These are phyloP conservation scores for Pulveroboletus ravenelii DNA, from an alignment of 768 basidiomycete species.

Conservation along the genomic window DNA sequence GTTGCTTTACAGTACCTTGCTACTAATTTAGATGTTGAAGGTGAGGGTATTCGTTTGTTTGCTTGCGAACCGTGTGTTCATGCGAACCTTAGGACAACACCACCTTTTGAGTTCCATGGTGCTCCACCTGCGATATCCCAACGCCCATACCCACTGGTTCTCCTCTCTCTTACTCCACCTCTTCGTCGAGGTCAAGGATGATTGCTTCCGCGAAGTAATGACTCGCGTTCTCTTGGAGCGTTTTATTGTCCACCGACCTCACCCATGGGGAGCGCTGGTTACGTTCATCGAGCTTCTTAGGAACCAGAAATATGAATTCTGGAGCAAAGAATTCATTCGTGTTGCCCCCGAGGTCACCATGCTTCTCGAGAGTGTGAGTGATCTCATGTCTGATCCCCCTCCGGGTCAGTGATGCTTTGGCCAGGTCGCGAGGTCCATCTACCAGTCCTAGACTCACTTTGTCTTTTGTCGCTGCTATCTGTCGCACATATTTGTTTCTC, in stretches of 20 bases:
- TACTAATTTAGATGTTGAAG: conserved; percentile 84
- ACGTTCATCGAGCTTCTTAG: conserved; percentile 92
- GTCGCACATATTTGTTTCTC: conserved; percentile 69
- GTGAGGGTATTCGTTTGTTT: conserved; percentile 39
- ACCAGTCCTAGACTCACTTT: conserved; percentile 64
- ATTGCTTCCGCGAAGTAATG: conserved; percentile 75
- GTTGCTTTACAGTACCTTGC: conserved; percentile 80
- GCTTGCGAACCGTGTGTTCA: neutral
- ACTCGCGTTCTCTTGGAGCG: conserved; percentile 90
- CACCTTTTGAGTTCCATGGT: conserved; percentile 90
- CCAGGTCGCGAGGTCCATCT: conserved; percentile 75
- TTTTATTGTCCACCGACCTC: conserved; percentile 90
- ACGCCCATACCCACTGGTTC: conserved; percentile 99
- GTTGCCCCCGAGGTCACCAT: conserved; percentile 83
- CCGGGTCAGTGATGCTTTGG: conserved; percentile 3
- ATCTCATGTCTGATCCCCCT: neutral
- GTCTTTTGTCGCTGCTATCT: conserved; percentile 72
- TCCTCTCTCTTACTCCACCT: conserved; percentile 84
- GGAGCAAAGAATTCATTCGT: conserved; percentile 82
- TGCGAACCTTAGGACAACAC: conserved; percentile 71
- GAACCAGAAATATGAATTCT: conserved; percentile 87
- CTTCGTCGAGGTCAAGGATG: conserved; percentile 75
- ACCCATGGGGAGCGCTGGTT: conserved; percentile 92
- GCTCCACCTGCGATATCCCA: conserved; percentile 94
- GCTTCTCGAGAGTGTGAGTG: conserved; percentile 76